Conservation (phyloP, 2,329 filamentous ascomycete genomes). For the Sclerotiophoma versabilis region DNA sequence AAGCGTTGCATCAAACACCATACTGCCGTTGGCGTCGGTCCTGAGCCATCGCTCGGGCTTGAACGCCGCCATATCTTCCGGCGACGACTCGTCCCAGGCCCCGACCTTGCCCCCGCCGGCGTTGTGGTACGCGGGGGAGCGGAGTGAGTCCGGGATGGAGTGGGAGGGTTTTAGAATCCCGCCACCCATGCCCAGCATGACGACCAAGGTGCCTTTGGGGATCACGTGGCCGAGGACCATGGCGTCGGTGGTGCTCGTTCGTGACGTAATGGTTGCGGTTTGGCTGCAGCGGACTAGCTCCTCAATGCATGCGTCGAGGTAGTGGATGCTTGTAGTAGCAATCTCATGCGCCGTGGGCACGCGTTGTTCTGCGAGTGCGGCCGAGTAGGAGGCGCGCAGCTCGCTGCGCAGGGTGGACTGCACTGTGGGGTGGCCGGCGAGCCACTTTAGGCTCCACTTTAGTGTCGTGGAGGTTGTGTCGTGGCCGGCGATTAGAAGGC, state of each 20-base stretch:
- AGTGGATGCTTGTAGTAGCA: conserved; percentile 41
- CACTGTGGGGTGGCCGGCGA: conserved; percentile 43
- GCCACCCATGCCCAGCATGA: conserved; percentile 33
- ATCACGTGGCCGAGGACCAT: conserved; percentile 51
- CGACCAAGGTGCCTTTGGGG: conserved; percentile 50
- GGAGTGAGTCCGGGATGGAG: conserved; percentile 35
- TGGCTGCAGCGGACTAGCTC: conserved; percentile 48
- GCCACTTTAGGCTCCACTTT: conserved; percentile 51
- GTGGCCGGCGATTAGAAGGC: conserved; percentile 53
- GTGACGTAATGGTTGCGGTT: conserved; percentile 34
- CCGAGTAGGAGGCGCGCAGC: conserved; percentile 37
- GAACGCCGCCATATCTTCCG: conserved; percentile 41
- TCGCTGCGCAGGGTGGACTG: conserved; percentile 47
- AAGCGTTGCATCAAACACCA: conserved; percentile 25
- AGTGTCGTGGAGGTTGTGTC: conserved; percentile 56
- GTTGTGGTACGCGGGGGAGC: conserved; percentile 36
- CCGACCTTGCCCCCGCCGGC: conserved; percentile 32
- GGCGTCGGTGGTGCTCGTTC: conserved; percentile 49
- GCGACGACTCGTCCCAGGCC: conserved; percentile 29
- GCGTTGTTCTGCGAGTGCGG: conserved; percentile 20
- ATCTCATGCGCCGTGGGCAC: conserved; percentile 46
- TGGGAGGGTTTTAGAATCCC: conserved; percentile 17
- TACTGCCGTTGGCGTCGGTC: conserved; percentile 20
- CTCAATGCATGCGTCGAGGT: conserved; percentile 54
- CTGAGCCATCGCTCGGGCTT: conserved; percentile 53